These are phyloP conservation scores for Babesia ovis DNA, from an alignment of 169 alveolate species.

Conservation along the genomic window DNA sequence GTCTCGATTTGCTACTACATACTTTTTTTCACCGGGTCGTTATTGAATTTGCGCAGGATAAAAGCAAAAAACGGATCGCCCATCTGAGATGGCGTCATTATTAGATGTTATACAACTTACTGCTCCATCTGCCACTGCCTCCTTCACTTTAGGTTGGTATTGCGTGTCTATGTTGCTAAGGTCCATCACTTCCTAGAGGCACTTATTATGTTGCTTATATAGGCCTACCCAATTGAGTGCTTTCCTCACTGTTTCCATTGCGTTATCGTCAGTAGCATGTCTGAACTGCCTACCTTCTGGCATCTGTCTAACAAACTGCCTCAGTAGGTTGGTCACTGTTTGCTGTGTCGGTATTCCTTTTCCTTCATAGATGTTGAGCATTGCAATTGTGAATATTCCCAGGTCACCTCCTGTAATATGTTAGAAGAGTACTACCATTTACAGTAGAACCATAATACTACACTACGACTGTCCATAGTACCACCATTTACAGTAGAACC, in stretches of 20 bases:
- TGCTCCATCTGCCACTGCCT: constrained; percentile 18
- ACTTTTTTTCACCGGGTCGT: constrained; percentile 49
- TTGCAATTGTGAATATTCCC: constrained; percentile 43
- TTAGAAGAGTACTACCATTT: not conserved
- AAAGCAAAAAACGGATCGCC: constrained; percentile 52
- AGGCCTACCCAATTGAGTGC: constrained; percentile 58
- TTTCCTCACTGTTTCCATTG: constrained; percentile 18
- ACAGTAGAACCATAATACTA: not conserved
- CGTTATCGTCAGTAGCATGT: constrained; percentile 54
- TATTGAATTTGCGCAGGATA: constrained; percentile 23
- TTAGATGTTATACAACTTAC: not conserved
- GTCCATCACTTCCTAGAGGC: constrained; percentile 52
- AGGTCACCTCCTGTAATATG: constrained; percentile 62
- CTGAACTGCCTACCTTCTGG: constrained; percentile 38
- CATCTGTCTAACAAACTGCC: constrained; percentile 26
- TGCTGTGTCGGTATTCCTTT: constrained; percentile 14
- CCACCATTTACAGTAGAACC: not conserved
- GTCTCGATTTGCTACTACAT: not conserved
- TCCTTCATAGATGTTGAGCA: constrained; percentile 33
- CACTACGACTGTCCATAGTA: not conserved
- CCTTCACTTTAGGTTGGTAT: constrained; percentile 27
- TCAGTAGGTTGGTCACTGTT: constrained; percentile 29
- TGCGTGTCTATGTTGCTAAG: constrained; percentile 33
- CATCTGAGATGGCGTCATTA: constrained; percentile 4
- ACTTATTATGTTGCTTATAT: not conserved